Evolutionary conservation across 306 rosid species (phyloP), one percentile per base, ranked within the genome.

Genomic region (Glycine tomentella): DNA sequence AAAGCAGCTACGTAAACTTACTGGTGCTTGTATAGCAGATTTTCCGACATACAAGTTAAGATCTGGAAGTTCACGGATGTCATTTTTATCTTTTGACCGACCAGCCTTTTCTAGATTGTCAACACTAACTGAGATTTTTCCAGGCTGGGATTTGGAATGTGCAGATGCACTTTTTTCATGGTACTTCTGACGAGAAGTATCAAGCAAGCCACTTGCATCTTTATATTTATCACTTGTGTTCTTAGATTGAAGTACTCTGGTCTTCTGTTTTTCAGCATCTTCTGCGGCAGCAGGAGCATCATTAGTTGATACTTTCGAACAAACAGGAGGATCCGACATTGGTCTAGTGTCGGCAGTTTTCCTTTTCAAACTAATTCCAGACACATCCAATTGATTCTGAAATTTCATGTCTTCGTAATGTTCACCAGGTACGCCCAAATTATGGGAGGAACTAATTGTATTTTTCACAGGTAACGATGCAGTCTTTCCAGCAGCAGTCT

Each of bases 51-150:
- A 66, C 80, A 84, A 56, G 84, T 90, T 95, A 61, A 89, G 86
- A 81, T 92, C 97, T 0, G 90, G 90, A 57, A 92, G 71, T 81
- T 90, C 90, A 67, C 76, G 83, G 44, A 80, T 75, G 75, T 89
- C 91, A 78, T 84, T 90, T 87, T 89, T 93, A 62, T 83, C 94
- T 86, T 86, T 93, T 67, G 84, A 78, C 45, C 84, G 85, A 73
- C 80, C 69, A 49, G 81, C 63, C 56, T 80, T 81, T 67, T 89
- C 96, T 79, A 88, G 40, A 80, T 84, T 90, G 81, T 87, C 91
- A 57, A 75, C 57, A 64, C 66, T 69, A 59, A 81, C 84, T 33
- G 85, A 71, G 45, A 84, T 76, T 80, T 87, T 89, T 74, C 94
- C 93, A 80, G 81, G 80, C 77, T 88, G 93, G 78, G 84, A 77